Base-by-base conservation (phyloP, 2,329 filamentous ascomycete species). In the Colletotrichum neosansevieriae region DNA sequence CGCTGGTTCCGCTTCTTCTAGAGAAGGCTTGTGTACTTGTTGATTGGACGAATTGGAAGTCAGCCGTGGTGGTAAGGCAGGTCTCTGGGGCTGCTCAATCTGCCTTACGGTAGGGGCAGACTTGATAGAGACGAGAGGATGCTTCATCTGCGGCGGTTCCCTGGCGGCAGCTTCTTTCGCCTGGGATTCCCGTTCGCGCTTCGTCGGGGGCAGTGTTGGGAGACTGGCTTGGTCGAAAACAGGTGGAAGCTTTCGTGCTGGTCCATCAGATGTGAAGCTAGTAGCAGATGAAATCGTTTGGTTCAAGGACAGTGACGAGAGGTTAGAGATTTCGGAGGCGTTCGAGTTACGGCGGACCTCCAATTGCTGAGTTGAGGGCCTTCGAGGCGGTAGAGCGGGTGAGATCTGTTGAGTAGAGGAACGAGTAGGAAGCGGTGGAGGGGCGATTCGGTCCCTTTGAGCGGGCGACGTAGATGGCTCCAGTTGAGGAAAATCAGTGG, bases 151-250 rank as follows among this genome's bases (percentile, higher is more conserved):
- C 32, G 60, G 49, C 32, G 49, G 50, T n/a, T 70, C 62, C 24
- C 67, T 47, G 45, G 59, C 58, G 21, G 42, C 44, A 10, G 42
- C 19, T 9, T 72, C 77, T 51, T 75, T 79, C 6, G 79, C 79
- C 68, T 80, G 79, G 3, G 83, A 82, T 67, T 90, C 88, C 2
- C 80, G 77, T 65, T 89, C 88, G 47, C 84, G 81, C 70, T 81
- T 82, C 1, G 84, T 82, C 0, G 87, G 88, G 0, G 88, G 88
- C 40, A 91, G 76, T 11, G 84, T 82, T 0, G 88, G 88, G 11
- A 91, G 79, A 57, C 83, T 86, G n/a, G 86, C 80, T 38, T 85
- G 81, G 59, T 88, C 87, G 54, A 87, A 82, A 0, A 84, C 76
- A 2, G 88, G 88, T 3, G 89, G 87, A 21, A 91, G 75, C 60